Conservation (phyloP, 306 rosid species). For the Phaseolus lunatus region DNA sequence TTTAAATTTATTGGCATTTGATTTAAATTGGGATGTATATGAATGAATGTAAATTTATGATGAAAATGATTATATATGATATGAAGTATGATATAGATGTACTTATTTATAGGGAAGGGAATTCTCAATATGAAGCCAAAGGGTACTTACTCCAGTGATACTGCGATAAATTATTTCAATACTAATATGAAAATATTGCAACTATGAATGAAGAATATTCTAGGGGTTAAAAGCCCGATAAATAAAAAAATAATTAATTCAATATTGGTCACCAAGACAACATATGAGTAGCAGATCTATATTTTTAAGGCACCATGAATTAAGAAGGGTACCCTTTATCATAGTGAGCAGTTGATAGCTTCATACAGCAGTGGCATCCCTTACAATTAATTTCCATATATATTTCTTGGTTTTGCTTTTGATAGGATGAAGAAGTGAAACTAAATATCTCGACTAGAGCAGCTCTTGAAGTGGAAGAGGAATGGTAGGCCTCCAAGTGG, state of each 20-base stretch:
- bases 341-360: neutral
- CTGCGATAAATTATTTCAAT: neutral
- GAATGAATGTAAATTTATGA: too few species aligned
- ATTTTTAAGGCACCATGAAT: neutral
- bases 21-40: too few species aligned
- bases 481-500: slow-evolving; percentile 89
- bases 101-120: too few species aligned
- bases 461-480: slow-evolving; percentile 82
- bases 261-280: slow-evolving; percentile 24
- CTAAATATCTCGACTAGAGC: slow-evolving; percentile 31
- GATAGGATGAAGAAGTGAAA: slow-evolving; percentile 26
- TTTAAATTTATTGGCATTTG: too few species aligned
- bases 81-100: too few species aligned
- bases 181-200: neutral
- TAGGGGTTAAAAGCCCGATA: neutral
- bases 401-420: slow-evolving; percentile 27
- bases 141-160: neutral
- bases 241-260: neutral
- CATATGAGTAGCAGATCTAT: neutral
- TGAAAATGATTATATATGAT: too few species aligned
- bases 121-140: neutral
- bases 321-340: neutral
- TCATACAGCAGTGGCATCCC: neutral
- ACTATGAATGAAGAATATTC: neutral
- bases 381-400: slow-evolving; percentile 1